Conservation (phyloP, 129 eudicot genomes). For the Erigeron canadensis region DNA sequence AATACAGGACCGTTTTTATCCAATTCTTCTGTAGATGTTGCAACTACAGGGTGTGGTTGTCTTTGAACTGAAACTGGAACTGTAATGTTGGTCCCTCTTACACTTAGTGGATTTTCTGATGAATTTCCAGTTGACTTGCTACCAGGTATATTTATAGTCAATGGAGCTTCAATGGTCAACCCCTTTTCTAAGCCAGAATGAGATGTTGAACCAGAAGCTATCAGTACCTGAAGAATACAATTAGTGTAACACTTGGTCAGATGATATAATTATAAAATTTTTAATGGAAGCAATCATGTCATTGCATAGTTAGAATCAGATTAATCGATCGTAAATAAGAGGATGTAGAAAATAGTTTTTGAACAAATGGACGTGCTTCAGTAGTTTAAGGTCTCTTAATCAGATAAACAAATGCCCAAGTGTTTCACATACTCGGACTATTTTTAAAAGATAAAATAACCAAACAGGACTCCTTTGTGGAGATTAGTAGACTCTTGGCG, state of each 20-base stretch:
- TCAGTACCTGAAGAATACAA: conserved; percentile 57
- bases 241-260: not conserved
- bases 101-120: conserved; percentile 45
- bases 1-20: conserved; percentile 39
- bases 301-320: too few species aligned
- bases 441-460: not conserved
- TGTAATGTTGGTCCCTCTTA: conserved; percentile 64
- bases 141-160: conserved; percentile 76
- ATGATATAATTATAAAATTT: too few species aligned
- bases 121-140: conserved; percentile 38
- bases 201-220: conserved; percentile 56
- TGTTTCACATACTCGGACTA: not conserved
- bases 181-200: conserved; percentile 57
- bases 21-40: conserved; percentile 46
- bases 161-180: conserved; percentile 74
- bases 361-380: too few species aligned
- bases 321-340: too few species aligned
- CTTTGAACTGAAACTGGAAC: conserved; percentile 71
- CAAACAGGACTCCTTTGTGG: too few species aligned
- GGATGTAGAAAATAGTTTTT: too few species aligned
- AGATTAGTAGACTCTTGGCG: too few species aligned
- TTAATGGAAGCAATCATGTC: too few species aligned
- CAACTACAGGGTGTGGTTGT: conserved; percentile 43
- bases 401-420: too few species aligned
- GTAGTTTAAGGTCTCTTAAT: too few species aligned